Evolutionary conservation across 352 stramenopile species (phyloP), one percentile per base, ranked within the genome.

Genomic region (Globisporangium okanoganense): DNA sequence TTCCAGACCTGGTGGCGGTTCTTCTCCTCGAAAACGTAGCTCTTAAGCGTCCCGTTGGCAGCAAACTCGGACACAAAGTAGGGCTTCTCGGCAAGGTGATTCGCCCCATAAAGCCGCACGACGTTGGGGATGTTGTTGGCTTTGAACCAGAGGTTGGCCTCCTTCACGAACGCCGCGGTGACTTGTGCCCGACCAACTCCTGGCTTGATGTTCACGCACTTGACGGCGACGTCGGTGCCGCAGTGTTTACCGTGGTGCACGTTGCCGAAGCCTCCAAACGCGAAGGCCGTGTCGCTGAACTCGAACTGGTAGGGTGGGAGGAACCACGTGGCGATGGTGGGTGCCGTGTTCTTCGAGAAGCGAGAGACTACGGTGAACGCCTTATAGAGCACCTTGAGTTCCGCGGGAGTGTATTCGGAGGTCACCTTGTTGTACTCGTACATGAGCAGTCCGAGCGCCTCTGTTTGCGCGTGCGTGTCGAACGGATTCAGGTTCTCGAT

Each of bases 271-370:
- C 1, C 5, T 2, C 58, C 49, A 20, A 6, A 59, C 4, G 49
- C 41, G n/a, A 64, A 65, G 12, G 36, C 22, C 9, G 48, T 14
- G 1, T 16, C 13, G 3, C 54, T 31, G 38, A 9, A 54, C 13
- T 44, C 50, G 27, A 65, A 9, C 10, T 55, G 13, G 41, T 59
- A 51, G 1, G 49, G 51, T 24, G 58, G 58, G 25, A 65, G 38
- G 12, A 65, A 54, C 58, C 58, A 65, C 31, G 35, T 38, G 1
- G 18, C 3, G 20, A 53, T 33, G 3, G 25, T 47, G n/a, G 47
- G 48, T 5, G 41, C 10, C 38, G 40, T 35, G 20, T 35, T 52
- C 6, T 33, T 36, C 12, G 54, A 54, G 56, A 54, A 33, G 1
- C 25, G 25, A 1, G 48, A 20, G 4, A 44, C 27, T 6, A n/a